Evolutionary conservation across 495 filamentous ascomycete genomes (phyloP).

Genomic region (Wilcoxina mikolae): DNA sequence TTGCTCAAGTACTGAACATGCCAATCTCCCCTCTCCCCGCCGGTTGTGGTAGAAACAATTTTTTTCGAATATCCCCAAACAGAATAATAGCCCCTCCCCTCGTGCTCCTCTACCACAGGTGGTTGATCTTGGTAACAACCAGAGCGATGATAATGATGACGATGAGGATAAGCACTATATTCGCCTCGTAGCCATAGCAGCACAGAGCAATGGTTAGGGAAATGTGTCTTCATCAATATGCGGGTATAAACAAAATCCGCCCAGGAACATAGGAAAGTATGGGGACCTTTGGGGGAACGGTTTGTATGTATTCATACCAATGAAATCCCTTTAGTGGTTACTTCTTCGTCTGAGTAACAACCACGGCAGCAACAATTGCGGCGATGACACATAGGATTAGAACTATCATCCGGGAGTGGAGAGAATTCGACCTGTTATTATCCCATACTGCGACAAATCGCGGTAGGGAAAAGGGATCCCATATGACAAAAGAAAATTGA

Average conservation of each 20-base stretch:
- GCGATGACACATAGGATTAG: slow-evolving; percentile 5
- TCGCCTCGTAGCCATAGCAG: background rate
- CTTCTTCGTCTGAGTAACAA: slow-evolving; percentile 13
- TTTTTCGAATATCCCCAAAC: background rate
- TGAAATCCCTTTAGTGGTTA: slow-evolving; percentile 11
- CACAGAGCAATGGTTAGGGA: background rate
- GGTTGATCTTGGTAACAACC: slow-evolving; percentile 24
- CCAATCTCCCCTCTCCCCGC: too few species aligned
- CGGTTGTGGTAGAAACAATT: too few species aligned
- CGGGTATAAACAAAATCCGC: background rate
- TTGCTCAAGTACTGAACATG: too few species aligned
- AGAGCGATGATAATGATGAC: slow-evolving; percentile 23
- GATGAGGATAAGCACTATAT: slow-evolving; percentile 27
- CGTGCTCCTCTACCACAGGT: slow-evolving; percentile 17
- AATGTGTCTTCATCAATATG: background rate
- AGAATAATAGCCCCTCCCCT: slow-evolving; percentile 10
- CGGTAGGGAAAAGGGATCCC: slow-evolving; percentile 19
- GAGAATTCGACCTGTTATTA: background rate
- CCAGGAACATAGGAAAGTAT: background rate
- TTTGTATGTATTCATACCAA: background rate
- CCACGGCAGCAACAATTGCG: slow-evolving; percentile 11
- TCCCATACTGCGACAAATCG: slow-evolving; percentile 6
- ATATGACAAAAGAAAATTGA: slow-evolving; percentile 2
- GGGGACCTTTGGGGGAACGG: background rate
- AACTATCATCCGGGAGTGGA: background rate